phyloP scores from a whole-genome alignment of 805 yeast genomes.

The Barnettozyma wickerhamii region DNA sequence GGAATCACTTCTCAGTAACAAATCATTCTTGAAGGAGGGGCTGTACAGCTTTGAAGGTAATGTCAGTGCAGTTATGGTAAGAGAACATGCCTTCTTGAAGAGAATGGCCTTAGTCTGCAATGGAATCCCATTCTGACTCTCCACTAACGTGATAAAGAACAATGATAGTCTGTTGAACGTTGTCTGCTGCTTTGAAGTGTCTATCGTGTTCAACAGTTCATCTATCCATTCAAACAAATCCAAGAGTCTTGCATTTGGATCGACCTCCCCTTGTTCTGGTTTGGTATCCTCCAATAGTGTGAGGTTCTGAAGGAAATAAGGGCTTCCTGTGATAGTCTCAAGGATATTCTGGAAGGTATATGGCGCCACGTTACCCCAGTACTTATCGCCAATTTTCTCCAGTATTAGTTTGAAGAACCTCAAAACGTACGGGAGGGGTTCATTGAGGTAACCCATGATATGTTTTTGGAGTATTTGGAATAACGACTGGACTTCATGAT shows the following conservation, averaged over 20 bases:
- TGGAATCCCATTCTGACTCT: slow-evolving; percentile 29
- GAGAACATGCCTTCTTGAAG: slow-evolving; percentile 25
- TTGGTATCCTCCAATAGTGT: slow-evolving; percentile 24
- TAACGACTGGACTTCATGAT: slow-evolving; percentile 32
- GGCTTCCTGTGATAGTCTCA: slow-evolving; percentile 56
- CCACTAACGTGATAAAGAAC: slow-evolving; percentile 39
- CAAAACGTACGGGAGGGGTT: slow-evolving; percentile 43
- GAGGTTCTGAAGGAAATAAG: slow-evolving; percentile 39
- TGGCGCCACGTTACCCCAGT: slow-evolving; percentile 57
- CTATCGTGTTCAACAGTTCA: slow-evolving; percentile 39
- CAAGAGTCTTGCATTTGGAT: slow-evolving; percentile 31
- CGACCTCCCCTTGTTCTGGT: slow-evolving; percentile 26
- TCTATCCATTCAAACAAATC: slow-evolving; percentile 56
- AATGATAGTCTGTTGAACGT: slow-evolving; percentile 48
- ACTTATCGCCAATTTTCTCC: slow-evolving; percentile 34
- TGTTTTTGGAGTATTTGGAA: slow-evolving; percentile 44
- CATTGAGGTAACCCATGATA: slow-evolving; percentile 43
- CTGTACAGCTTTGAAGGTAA: slow-evolving; percentile 19
- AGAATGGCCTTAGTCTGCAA: slow-evolving; percentile 34
- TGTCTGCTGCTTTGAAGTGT: slow-evolving; percentile 46
- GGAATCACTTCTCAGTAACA: slow-evolving; percentile 45
- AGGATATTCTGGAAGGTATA: slow-evolving; percentile 50
- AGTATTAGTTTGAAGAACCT: slow-evolving; percentile 45
- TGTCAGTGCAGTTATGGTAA: slow-evolving; percentile 10
- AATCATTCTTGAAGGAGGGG: slow-evolving; percentile 30